Conservation (phyloP, 768 basidiomycete genomes). For the Boletus bicolor region DNA sequence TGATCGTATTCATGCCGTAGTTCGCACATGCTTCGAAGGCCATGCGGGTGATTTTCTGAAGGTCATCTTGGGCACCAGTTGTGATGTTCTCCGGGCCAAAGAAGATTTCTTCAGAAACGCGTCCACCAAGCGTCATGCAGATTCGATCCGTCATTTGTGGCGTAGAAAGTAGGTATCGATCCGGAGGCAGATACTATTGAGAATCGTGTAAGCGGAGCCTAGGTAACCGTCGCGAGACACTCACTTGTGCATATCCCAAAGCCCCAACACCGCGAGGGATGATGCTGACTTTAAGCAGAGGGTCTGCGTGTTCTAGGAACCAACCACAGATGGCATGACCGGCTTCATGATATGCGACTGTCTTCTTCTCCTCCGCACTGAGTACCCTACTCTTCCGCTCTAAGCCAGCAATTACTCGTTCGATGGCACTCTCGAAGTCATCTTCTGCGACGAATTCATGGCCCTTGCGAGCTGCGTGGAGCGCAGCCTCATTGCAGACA, state of each 20-base stretch:
- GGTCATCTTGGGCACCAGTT: constrained; percentile 96
- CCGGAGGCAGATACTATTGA: constrained; percentile 83
- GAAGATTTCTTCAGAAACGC: constrained; percentile 98
- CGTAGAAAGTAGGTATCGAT: constrained; percentile 92
- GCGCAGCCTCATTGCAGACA: constrained; percentile 96
- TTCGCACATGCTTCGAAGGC: constrained; percentile 94
- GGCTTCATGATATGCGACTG: constrained; percentile 98
- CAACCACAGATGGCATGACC: constrained; percentile 98
- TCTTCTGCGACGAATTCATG: constrained; percentile 74
- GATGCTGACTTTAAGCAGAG: constrained; percentile 95
- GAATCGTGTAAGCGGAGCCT: constrained; percentile 9
- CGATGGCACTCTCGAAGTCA: constrained; percentile 97
- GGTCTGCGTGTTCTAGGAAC: constrained; percentile 98
- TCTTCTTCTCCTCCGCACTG: constrained; percentile 95
- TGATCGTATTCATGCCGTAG: constrained; percentile 94
- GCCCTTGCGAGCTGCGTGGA: constrained; percentile 86
- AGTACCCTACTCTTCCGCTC: constrained; percentile 95
- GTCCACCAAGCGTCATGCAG: constrained; percentile 97
- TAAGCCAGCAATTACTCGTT: constrained; percentile 94
- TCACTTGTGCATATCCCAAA: constrained; percentile 91
- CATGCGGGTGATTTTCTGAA: constrained; percentile 97
- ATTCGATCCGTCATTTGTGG: constrained; percentile 94
- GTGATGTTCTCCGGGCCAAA: constrained; percentile 91
- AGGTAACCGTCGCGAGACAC: constrained; percentile 12
- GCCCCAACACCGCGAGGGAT: constrained; percentile 96